Conservation (phyloP, 768 basidiomycete genomes). For the Tulasnella sp. region DNA sequence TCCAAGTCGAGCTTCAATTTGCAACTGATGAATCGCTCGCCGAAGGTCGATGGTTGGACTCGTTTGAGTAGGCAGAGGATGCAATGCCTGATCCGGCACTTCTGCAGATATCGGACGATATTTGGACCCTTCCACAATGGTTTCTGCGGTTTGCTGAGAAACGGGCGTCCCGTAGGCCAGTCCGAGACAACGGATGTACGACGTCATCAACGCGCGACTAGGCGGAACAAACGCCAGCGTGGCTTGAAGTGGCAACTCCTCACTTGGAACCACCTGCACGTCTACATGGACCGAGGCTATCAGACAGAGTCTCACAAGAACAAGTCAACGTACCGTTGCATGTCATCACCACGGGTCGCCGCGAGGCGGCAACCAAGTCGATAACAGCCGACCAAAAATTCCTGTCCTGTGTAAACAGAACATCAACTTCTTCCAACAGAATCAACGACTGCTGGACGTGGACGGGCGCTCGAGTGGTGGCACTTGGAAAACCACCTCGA, state of each 20-base stretch:
- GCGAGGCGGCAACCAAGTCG: constrained; percentile 68
- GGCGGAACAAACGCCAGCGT: constrained; percentile 55
- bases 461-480: constrained; percentile 52
- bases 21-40: constrained; percentile 47
- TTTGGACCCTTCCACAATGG: constrained; percentile 1
- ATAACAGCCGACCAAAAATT: constrained; percentile 80
- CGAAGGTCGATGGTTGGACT: constrained; percentile 45
- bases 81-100: constrained; percentile 29
- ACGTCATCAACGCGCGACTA: constrained; percentile 39
- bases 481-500: constrained; percentile 48
- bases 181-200: constrained; percentile 58
- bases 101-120: constrained; percentile 22
- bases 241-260: constrained; percentile 64
- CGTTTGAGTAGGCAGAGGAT: constrained; percentile 26
- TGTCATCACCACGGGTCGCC: constrained; percentile 82
- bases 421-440: constrained; percentile 89
- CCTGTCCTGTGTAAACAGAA: constrained; percentile 74
- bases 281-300: constrained; percentile 35
- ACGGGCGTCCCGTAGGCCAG: constrained; percentile 43
- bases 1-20: constrained; percentile 29
- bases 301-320: neutral
- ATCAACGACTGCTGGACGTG: constrained; percentile 69
- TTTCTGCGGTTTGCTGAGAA: constrained; percentile 11
- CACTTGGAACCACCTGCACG: constrained; percentile 52
- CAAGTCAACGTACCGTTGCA: constrained; percentile 64